These are phyloP conservation scores for Cystobasidiopsis lactophilus DNA, from an alignment of 768 basidiomycete genomes.

Conservation along the genomic window DNA sequence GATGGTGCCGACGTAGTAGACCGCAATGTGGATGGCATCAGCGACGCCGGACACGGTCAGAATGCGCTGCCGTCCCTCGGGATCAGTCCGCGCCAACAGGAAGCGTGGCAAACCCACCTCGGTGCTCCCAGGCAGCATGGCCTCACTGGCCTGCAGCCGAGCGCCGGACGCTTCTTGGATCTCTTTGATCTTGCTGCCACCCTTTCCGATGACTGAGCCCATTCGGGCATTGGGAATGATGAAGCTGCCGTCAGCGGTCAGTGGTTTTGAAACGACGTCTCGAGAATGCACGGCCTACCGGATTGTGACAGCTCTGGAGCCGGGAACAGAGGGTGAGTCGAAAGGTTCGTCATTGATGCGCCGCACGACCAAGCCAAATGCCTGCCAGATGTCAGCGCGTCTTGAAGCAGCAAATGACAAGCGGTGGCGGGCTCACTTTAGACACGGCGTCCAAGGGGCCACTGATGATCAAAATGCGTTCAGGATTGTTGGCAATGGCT, in stretches of 20 bases:
- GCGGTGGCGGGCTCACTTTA: constrained; percentile 39
- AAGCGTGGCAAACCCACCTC: constrained; percentile 39
- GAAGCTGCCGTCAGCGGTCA: constrained; percentile 8
- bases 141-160: constrained; percentile 83
- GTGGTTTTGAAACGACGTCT: neutral
- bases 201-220: constrained; percentile 97
- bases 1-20: constrained; percentile 97
- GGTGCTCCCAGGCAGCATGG: constrained; percentile 97
- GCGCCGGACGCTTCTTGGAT: constrained; percentile 98
- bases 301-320: constrained; percentile 94
- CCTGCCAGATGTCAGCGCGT: constrained; percentile 37
- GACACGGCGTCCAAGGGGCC: constrained; percentile 95
- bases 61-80: constrained; percentile 43
- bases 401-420: neutral
- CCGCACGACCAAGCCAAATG: constrained; percentile 93
- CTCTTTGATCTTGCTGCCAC: constrained; percentile 95
- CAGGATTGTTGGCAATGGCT: constrained; percentile 97
- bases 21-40: constrained; percentile 96
- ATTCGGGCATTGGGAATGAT: constrained; percentile 99
- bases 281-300: constrained; percentile 44
- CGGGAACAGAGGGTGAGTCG: constrained; percentile 89
- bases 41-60: constrained; percentile 95
- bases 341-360: constrained; percentile 98
- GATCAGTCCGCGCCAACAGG: neutral
- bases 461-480: constrained; percentile 87